phyloP scores from a whole-genome alignment of 352 stramenopile genomes.

The Phytophthora europaea region DNA sequence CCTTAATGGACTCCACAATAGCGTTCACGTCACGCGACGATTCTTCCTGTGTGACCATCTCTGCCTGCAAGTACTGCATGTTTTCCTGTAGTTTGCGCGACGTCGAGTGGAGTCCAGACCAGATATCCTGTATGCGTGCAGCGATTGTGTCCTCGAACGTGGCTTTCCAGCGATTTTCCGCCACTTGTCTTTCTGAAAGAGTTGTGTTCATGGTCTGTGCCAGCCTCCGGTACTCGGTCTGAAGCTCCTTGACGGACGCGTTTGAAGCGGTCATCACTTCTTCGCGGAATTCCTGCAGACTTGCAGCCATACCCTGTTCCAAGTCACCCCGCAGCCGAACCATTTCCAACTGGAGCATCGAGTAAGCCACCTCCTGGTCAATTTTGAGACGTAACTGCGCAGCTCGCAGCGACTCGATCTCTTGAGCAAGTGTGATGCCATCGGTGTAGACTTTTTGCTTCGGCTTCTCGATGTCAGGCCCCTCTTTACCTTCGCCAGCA shows the following conservation, averaged over 20 bases:
- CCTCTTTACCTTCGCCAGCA: background rate
- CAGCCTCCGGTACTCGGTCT: constrained; percentile 40
- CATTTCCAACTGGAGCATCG: constrained; percentile 53
- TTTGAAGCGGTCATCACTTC: constrained; percentile 45
- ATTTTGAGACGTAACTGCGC: constrained; percentile 69
- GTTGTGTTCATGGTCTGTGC: constrained; percentile 47
- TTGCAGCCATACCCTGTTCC: constrained; percentile 35
- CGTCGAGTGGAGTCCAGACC: constrained; percentile 52
- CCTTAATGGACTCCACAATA: constrained; percentile 42
- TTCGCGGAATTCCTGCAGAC: constrained; percentile 54
- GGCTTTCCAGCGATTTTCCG: constrained; percentile 70
- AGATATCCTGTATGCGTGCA: constrained; percentile 65
- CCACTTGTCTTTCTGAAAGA: constrained; percentile 48
- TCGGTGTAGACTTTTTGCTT: constrained; percentile 34
- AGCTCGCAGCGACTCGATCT: constrained; percentile 66
- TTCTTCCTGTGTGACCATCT: constrained; percentile 64
- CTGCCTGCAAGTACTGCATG: constrained; percentile 51
- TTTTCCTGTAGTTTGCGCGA: constrained; percentile 48
- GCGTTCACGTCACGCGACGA: constrained; percentile 38
- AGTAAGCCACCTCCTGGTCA: constrained; percentile 59
- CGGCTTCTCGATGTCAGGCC: background rate
- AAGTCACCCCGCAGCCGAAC: constrained; percentile 51
- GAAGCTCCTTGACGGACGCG: constrained; percentile 27
- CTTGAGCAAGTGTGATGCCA: constrained; percentile 41
- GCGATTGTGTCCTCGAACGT: constrained; percentile 58